A percentile compares a stretch with the other conserved stretches of the same genome.
These are phyloP conservation scores for Neurospora tetrasperma DNA, from an alignment of 495 filamentous ascomycete species.

Conservation along the genomic window DNA sequence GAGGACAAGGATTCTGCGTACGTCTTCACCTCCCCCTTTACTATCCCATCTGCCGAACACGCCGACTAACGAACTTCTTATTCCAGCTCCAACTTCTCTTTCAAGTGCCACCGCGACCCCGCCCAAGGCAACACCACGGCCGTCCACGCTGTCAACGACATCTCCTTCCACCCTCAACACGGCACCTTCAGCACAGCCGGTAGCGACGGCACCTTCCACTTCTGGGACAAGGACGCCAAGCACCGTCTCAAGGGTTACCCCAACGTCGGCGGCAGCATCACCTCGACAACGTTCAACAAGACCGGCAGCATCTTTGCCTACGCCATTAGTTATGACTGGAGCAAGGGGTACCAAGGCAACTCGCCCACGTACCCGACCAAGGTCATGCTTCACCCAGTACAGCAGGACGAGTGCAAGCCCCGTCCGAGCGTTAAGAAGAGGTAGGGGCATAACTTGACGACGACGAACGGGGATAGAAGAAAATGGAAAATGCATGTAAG, in stretches of 20 bases:
- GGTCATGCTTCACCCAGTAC: slow-evolving; percentile 84
- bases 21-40: not conserved
- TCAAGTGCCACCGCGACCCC: slow-evolving; percentile 87
- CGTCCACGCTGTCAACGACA: slow-evolving; percentile 84
- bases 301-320: slow-evolving; percentile 84
- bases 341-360: slow-evolving; percentile 75
- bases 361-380: slow-evolving; percentile 63
- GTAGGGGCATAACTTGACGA: slow-evolving; percentile 10
- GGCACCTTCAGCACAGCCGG: slow-evolving; percentile 91
- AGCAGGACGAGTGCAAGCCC: slow-evolving; percentile 54
- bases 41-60: too few species aligned
- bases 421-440: slow-evolving; percentile 32
- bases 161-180: slow-evolving; percentile 80
- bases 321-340: slow-evolving; percentile 93
- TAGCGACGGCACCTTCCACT: slow-evolving; percentile 86
- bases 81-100: slow-evolving; percentile 71
- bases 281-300: slow-evolving; percentile 71
- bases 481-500: not conserved
- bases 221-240: slow-evolving; percentile 92
- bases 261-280: slow-evolving; percentile 75
- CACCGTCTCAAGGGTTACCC: slow-evolving; percentile 86
- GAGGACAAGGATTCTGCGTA: slow-evolving; percentile 75
- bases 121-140: slow-evolving; percentile 54
- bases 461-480: not conserved
- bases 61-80: slow-evolving; percentile 1